Evolutionary conservation across 768 basidiomycete species (phyloP), one percentile per base, ranked within the genome.

Genomic region (Amanita thiersii): DNA sequence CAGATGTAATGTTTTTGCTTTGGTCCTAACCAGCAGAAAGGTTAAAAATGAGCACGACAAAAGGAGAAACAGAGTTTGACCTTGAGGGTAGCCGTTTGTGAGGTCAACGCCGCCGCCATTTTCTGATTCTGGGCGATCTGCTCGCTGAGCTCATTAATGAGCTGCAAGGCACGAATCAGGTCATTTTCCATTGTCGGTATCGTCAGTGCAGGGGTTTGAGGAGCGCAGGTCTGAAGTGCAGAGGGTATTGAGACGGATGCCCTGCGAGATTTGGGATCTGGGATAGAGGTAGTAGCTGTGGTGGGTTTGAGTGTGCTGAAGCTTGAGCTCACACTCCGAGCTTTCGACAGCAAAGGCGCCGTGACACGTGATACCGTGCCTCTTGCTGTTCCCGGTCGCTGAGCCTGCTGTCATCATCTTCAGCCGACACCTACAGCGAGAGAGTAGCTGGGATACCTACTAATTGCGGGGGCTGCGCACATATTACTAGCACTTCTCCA

Each of bases 51-150:
- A 40, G 47, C 36, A 18, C 37, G 23, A n/a, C 17, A 39, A 37
- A 38, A 36, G 40, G 21, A 17, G 29, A 18, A 26, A 36, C 17
- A 54, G 61, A 44, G 47, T n/a, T n/a, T n/a, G n/a, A 90, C 89
- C 73, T 91, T 90, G 56, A 94, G 72, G 4, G 77, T 58, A 3
- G 66, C 70, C 4, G 85, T 76, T 54, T 88, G 83, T 6, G 70
- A 63, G 39, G 86, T 80, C 20, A 96, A 69, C 3, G 75, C 65
- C 19, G 52, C 66, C 2, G 87, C 72, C 46, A 91, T 69, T 53
- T 81, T 84, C 40, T 87, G 76, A 62, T 96, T 97, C 50, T 77
- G 77, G 1, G 75, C 69, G 38, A 94, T 76, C 63, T 90, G 88
- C 24, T 87, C 82, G 53, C 79, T 78, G 53, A 92, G 77, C 54